Conservation (phyloP, 768 basidiomycete species). For the button mushroom (Agaricus bisporus) region DNA sequence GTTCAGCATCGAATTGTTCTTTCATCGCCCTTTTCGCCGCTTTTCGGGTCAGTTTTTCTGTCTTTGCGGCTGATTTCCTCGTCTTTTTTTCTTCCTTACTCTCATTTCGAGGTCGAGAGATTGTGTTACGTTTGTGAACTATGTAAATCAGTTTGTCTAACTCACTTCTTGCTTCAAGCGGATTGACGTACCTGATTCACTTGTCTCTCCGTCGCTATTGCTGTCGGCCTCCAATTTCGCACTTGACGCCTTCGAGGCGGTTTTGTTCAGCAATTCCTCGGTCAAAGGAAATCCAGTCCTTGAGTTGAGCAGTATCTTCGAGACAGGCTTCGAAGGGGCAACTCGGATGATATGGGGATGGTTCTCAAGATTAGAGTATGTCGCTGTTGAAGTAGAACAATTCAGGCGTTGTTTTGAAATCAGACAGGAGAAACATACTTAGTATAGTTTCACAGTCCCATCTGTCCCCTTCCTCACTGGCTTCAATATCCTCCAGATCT, state of each 20-base stretch:
- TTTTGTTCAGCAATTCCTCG: conserved; percentile 11
- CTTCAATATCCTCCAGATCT: conserved; percentile 33
- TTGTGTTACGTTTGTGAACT: conserved; percentile 20
- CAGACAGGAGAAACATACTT: conserved; percentile 44
- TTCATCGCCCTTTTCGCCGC: conserved; percentile 62
- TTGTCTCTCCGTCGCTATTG: conserved; percentile 16
- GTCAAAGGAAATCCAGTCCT: conserved; percentile 73
- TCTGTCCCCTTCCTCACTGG: conserved; percentile 60
- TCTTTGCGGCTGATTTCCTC: conserved; percentile 66
- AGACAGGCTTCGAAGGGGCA: conserved; percentile 43
- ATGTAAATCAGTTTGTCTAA: background rate
- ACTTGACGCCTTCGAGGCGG: background rate
- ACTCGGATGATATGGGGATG: conserved; percentile 86
- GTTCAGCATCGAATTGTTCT: conserved; percentile 57
- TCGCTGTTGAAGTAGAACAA: conserved; percentile 47
- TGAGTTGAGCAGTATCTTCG: conserved; percentile 67
- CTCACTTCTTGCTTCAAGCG: background rate
- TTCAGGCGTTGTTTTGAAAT: background rate
- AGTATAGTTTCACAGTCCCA: conserved; percentile 99
- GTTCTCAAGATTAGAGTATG: conserved; percentile 96
- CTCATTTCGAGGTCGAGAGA: conserved; percentile 72
- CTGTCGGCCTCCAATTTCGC: conserved; percentile 4
- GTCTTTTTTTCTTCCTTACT: conserved; percentile 66
- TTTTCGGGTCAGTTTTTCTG: conserved; percentile 57
- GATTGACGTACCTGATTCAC: conserved; percentile 17